A percentile compares a stretch with the other conserved stretches of the same genome.
Evolutionary conservation across 2,329 filamentous ascomycete species (phyloP).

Genomic region (Fusarium succisae): DNA sequence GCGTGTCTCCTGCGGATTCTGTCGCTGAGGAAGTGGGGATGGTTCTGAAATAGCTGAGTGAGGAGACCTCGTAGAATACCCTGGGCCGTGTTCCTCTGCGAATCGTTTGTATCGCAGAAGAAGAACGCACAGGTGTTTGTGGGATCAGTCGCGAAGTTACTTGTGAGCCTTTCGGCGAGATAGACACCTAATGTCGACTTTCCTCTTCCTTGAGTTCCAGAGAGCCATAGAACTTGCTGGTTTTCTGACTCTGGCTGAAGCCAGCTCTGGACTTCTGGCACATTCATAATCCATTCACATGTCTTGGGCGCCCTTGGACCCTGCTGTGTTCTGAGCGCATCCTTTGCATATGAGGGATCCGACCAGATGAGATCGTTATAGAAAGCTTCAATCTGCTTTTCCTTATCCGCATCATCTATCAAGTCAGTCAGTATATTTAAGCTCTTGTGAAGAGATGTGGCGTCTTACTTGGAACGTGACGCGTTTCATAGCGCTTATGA

Average conservation of each 20-base stretch:
- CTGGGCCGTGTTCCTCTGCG: slow-evolving; percentile 16
- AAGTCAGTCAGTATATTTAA: slow-evolving; percentile 7
- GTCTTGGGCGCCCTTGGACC: slow-evolving; percentile 13
- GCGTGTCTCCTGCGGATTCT: slow-evolving; percentile 23
- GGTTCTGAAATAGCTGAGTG: slow-evolving; percentile 24
- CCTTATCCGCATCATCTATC: slow-evolving; percentile 8
- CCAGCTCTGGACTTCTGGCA: slow-evolving; percentile 7
- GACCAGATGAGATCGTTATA: slow-evolving; percentile 25
- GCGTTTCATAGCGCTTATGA: slow-evolving; percentile 18
- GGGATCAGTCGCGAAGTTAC: slow-evolving; percentile 5
- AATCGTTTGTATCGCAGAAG: slow-evolving; percentile 18
- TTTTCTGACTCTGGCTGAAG: slow-evolving; percentile 5
- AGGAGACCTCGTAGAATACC: slow-evolving; percentile 20
- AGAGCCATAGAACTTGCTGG: slow-evolving; percentile 11
- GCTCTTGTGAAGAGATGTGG: background rate
- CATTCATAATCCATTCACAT: slow-evolving; percentile 25
- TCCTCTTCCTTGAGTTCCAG: slow-evolving; percentile 11
- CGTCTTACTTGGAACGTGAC: slow-evolving; percentile 8
- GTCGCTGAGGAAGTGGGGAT: slow-evolving; percentile 20
- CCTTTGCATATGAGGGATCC: slow-evolving; percentile 12
- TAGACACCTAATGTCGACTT: slow-evolving; percentile 21
- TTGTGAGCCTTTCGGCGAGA: slow-evolving; percentile 17
- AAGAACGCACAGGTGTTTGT: slow-evolving; percentile 22
- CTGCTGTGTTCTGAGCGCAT: slow-evolving; percentile 22
- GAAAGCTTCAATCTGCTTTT: slow-evolving; percentile 17